phyloP scores from a whole-genome alignment of 805 yeast species.

The Candida stauntonica region DNA sequence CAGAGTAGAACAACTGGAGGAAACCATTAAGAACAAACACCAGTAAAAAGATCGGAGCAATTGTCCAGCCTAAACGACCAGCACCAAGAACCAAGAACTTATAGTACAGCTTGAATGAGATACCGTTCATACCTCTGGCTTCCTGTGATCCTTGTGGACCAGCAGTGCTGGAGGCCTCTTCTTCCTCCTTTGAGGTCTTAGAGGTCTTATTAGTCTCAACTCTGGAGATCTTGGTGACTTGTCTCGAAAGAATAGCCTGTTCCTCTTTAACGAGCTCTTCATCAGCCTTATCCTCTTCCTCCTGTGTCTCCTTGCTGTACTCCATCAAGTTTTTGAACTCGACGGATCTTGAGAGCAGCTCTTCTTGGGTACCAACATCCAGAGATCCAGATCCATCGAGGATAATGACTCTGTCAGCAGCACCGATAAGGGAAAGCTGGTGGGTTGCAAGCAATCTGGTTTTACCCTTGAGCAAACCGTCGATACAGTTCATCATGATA shows the following conservation, averaged over 20 bases:
- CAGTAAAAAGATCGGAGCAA: constrained; percentile 28
- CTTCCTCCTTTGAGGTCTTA: constrained; percentile 28
- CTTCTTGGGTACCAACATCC: constrained; percentile 56
- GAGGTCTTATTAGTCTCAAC: constrained; percentile 19
- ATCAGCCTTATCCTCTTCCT: constrained; percentile 27
- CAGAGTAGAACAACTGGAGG: constrained; percentile 52
- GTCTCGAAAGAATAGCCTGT: constrained; percentile 21
- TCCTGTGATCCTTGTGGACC: constrained; percentile 21
- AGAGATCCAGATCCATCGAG: constrained; percentile 60
- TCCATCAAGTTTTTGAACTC: constrained; percentile 51
- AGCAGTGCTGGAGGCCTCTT: constrained; percentile 8
- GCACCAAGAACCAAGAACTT: constrained; percentile 44
- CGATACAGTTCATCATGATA: constrained; percentile 64
- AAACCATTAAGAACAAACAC: constrained; percentile 37
- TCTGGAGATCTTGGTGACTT: constrained; percentile 21
- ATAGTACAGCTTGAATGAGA: constrained; percentile 32
- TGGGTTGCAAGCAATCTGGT: constrained; percentile 83
- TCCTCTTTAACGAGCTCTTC: constrained; percentile 30
- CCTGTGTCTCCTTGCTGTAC: constrained; percentile 35
- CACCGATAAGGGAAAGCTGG: constrained; percentile 64
- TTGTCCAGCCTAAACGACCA: constrained; percentile 32
- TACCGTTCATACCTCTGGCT: constrained; percentile 18
- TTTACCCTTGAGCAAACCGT: constrained; percentile 49
- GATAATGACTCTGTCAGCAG: constrained; percentile 68
- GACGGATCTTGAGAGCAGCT: constrained; percentile 40